phyloP scores from a whole-genome alignment of 176 grass and related monocot species.

The Lolium rigidum region DNA sequence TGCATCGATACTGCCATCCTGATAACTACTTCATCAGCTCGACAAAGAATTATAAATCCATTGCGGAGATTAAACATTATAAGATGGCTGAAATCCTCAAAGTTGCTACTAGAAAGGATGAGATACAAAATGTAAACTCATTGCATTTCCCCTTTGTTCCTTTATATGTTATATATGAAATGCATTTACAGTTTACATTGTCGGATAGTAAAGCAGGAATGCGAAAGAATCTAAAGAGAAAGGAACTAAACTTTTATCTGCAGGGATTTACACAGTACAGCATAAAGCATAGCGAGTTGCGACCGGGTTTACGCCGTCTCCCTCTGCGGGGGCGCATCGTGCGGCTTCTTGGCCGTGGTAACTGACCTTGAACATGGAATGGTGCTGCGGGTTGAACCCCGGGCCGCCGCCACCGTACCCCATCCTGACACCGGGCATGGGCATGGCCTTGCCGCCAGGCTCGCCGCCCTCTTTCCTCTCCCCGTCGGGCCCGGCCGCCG shows the following conservation, averaged over 20 bases:
- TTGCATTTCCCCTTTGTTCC: slow-evolving; percentile 38
- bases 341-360: slow-evolving; percentile 58
- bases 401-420: slow-evolving; percentile 76
- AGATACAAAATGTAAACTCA: slow-evolving; percentile 38
- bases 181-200: slow-evolving; percentile 70
- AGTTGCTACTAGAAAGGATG: slow-evolving; percentile 28
- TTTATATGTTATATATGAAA: slow-evolving; percentile 44
- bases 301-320: slow-evolving; percentile 52
- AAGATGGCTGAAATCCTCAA: slow-evolving; percentile 32
- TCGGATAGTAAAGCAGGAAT: slow-evolving; percentile 34
- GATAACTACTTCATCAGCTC: slow-evolving; percentile 6
- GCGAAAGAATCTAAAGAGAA: slow-evolving; percentile 30
- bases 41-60: slow-evolving; percentile 11
- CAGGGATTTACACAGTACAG: slow-evolving; percentile 60
- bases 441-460: slow-evolving; percentile 53
- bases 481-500: slow-evolving; percentile 49
- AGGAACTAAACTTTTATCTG: slow-evolving; percentile 44
- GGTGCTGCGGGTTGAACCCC: slow-evolving; percentile 80
- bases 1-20: slow-evolving; percentile 16
- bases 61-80: not conserved
- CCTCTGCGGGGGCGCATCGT: slow-evolving; percentile 57
- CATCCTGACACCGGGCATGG: slow-evolving; percentile 49
- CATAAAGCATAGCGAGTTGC: slow-evolving; percentile 61
- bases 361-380: slow-evolving; percentile 99
- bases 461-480: slow-evolving; percentile 77